Conservation (phyloP, 805 yeast genomes). For the Metschnikowia kunwiensis region DNA sequence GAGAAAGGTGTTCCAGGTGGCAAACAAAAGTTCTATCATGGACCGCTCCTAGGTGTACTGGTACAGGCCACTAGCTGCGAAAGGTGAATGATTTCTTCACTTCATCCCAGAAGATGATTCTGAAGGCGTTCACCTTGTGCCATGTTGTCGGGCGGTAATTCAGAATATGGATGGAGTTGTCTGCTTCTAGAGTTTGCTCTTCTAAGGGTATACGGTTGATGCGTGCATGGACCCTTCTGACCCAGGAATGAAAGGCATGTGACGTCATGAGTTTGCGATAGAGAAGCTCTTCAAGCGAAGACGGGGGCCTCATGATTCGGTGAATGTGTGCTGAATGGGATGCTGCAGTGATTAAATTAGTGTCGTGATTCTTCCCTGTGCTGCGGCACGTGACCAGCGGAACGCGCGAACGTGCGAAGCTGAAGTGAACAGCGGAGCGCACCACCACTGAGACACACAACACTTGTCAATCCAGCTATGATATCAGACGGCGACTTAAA, state of each 20-base stretch:
- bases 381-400: no score
- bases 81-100: slow-evolving; percentile 53
- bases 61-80: slow-evolving; percentile 9
- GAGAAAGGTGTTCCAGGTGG: slow-evolving; percentile 55
- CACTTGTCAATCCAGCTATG: slow-evolving; percentile 46
- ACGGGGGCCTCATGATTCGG: slow-evolving; percentile 9
- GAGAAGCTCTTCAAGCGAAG: slow-evolving; percentile 21
- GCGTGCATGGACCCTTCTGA: slow-evolving; percentile 56
- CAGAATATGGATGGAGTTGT: slow-evolving; percentile 22
- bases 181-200: slow-evolving; percentile 21
- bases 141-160: slow-evolving; percentile 46
- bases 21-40: slow-evolving; percentile 9
- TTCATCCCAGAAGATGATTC: slow-evolving; percentile 59
- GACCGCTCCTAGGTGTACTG: no score
- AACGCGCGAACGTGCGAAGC: no score
- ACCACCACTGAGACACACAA: no score
- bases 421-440: no score
- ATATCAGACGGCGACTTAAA: slow-evolving; percentile 81
- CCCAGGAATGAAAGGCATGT: slow-evolving; percentile 60
- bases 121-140: slow-evolving; percentile 61
- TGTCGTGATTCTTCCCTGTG: no score
- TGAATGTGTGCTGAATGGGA: not conserved
- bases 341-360: no score
- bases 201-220: slow-evolving; percentile 58
- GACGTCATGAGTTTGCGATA: slow-evolving; percentile 50